phyloP scores from a whole-genome alignment of 2,329 filamentous ascomycete species.

The Myriosclerotinia curreyana region DNA sequence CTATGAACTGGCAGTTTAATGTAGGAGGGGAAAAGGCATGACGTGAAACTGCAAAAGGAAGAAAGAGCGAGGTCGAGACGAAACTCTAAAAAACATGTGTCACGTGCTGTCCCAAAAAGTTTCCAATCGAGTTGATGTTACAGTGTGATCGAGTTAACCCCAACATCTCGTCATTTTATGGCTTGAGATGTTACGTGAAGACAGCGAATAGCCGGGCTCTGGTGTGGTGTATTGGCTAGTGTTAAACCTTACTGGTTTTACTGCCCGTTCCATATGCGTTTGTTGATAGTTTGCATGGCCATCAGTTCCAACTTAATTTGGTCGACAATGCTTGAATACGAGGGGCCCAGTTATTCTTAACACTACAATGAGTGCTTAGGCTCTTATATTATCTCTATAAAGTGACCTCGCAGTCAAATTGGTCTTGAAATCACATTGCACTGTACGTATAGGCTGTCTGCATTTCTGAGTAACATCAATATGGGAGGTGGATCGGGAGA shows the following conservation, averaged over 20 bases:
- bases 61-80: neutral
- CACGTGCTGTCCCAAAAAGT: neutral
- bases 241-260: neutral
- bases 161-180: neutral
- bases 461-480: slow-evolving; percentile 14
- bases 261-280: slow-evolving; percentile 5
- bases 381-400: neutral
- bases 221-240: neutral
- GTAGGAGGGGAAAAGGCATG: neutral
- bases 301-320: neutral
- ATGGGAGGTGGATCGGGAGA: slow-evolving; percentile 7
- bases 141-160: neutral
- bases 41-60: slow-evolving; percentile 3
- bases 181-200: neutral
- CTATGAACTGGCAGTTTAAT: neutral
- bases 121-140: neutral
- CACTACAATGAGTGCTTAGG: neutral
- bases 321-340: neutral
- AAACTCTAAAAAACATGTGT: neutral
- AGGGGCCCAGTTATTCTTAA: neutral
- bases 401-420: neutral
- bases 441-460: slow-evolving; percentile 10
- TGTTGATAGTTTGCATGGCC: neutral
- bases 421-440: neutral
- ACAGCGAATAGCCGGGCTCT: neutral